Conservation (phyloP, 2,329 filamentous ascomycete genomes). For the Lachnellula hyalina region DNA sequence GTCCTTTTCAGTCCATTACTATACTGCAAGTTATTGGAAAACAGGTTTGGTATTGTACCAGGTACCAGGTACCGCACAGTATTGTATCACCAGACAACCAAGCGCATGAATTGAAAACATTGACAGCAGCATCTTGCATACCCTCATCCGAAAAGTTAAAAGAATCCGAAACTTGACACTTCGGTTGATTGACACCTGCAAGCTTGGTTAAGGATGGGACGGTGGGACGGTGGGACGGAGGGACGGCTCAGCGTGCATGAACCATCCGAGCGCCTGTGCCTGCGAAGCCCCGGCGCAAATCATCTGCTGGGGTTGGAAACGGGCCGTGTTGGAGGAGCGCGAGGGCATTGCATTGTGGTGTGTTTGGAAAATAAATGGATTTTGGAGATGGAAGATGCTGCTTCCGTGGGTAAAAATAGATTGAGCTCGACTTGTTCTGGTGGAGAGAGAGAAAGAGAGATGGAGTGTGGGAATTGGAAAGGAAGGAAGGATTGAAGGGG, state of each 20-base stretch:
- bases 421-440: neutral
- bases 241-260: neutral
- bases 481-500: neutral
- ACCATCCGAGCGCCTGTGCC: neutral
- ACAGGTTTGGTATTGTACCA: neutral
- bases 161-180: neutral
- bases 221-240: neutral
- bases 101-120: neutral
- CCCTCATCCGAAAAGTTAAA: neutral
- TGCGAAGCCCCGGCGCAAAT: neutral
- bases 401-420: neutral
- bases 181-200: neutral
- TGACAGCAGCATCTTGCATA: neutral
- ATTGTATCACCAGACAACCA: neutral
- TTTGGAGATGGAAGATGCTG: neutral
- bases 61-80: neutral
- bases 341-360: neutral
- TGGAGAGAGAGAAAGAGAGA: neutral
- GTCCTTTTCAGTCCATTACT: too few species aligned
- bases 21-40: neutral
- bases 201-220: neutral
- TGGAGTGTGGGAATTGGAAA: neutral
- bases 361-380: neutral
- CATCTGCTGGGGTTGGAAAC: neutral
- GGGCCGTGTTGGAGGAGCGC: neutral